Conservation (phyloP, 148 eudicot species). For the Nyssa sinensis region DNA sequence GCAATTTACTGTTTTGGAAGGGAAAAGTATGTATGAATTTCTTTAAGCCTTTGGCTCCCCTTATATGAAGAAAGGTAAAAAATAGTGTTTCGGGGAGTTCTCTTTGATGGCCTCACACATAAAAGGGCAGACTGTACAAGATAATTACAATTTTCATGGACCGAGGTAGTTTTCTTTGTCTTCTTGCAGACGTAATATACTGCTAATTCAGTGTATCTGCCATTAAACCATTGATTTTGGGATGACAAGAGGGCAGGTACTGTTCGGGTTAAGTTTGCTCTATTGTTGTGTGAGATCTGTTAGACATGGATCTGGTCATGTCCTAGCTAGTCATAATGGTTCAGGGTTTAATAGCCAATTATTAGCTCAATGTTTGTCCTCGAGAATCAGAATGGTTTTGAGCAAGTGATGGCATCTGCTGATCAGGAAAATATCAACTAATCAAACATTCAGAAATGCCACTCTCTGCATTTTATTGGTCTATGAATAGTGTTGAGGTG, state of each 20-base stretch:
- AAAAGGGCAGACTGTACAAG: not conserved
- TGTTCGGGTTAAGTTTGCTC: not conserved
- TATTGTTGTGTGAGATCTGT: not conserved
- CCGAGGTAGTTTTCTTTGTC: not conserved
- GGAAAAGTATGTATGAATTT: conserved; percentile 35
- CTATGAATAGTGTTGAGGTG: not conserved
- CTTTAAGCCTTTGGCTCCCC: not conserved
- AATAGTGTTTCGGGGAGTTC: not conserved
- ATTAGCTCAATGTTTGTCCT: not conserved
- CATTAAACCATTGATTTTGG: not conserved
- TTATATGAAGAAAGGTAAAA: not conserved
- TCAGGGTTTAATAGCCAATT: not conserved
- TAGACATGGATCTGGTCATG: not conserved
- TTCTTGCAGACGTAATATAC: not conserved
- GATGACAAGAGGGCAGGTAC: not conserved
- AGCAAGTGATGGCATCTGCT: not conserved
- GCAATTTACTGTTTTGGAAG: conserved; percentile 59
- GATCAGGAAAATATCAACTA: not conserved
- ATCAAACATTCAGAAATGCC: not conserved
- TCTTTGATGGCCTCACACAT: not conserved
- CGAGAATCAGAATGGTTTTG: not conserved
- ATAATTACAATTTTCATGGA: not conserved
- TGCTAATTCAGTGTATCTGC: not conserved
- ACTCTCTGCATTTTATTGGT: not conserved
- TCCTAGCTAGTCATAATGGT: not conserved